Base-by-base conservation (phyloP, 805 yeast species). In the Starmerella bombi region DNA sequence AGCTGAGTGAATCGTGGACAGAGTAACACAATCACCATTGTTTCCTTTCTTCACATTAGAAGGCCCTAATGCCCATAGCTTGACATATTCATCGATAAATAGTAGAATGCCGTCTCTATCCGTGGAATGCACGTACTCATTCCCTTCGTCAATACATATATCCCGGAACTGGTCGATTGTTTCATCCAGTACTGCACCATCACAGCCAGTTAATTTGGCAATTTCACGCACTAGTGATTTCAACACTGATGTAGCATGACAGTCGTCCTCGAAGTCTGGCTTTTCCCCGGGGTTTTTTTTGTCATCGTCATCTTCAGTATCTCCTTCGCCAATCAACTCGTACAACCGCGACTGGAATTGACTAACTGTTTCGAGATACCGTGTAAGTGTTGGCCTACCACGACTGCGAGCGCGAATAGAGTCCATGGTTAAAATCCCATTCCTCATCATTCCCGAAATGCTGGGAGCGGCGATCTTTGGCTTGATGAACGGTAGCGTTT, bases 1-100 rank as follows among this genome's bases (percentile, higher is more conserved):
- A 1, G 96, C 75, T 0, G 85, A 83, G 56, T 88, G 98, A 10
- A 88, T 79, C 0, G 97, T 91, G 0, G 93, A 79, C 0, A 88
- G 60, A 0, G 70, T 60, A 1, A 74, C 67, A n/a, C 50, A 51
- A 1, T 44, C 40, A 1, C 9, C 25, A 3, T 37, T 40, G 3
- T 41, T 33, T 8, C 20, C 34, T 3, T 38, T 27, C 4, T 18
- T 35, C 15, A 22, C 21, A n/a, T 27, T 21, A 21, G 47, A 49
- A 2, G 48, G 40, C 3, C 46, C 44, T 8, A 57, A 44, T 0
- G 57, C 34, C 47, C 52, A 42, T 6, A 44, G 23, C 3, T 34
- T 32, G 16, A 55, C 39, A 20, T 50, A 46, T 28, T 38, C 42
- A 14, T 38, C 43, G 12, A 53, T 34, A 17, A 43, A 31, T 1